Conservation (phyloP, 1,284 basidiomycete genomes). For the Kalmanozyma brasiliensis region DNA sequence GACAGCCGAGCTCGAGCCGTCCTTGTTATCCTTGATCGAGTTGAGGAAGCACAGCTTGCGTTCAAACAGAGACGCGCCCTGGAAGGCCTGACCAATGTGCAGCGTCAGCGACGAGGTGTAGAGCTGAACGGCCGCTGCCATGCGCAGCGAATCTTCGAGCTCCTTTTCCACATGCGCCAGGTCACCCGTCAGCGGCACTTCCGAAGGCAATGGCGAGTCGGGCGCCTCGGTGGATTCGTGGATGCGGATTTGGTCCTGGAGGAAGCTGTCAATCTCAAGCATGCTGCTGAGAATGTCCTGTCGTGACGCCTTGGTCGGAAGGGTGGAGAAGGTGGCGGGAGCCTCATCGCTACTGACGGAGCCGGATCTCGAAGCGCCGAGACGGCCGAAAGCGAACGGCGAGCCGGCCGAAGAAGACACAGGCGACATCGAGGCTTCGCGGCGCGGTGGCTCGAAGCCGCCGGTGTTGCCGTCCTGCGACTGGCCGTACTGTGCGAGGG, state of each 20-base stretch:
- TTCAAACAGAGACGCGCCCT: constrained; percentile 62
- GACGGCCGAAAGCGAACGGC: constrained; percentile 37
- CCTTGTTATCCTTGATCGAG: constrained; percentile 54
- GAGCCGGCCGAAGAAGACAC: constrained; percentile 25
- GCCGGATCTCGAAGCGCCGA: constrained; percentile 25
- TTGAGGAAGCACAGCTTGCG: constrained; percentile 65
- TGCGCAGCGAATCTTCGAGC: constrained; percentile 52
- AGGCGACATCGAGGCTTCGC: constrained; percentile 22
- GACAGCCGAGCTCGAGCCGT: constrained; percentile 30
- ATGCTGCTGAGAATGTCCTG: constrained; percentile 59
- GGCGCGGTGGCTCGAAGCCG: constrained; percentile 24
- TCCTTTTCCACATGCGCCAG: constrained; percentile 51
- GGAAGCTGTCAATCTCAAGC: constrained; percentile 54
- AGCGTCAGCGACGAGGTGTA: constrained; percentile 61
- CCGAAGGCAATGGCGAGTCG: constrained; percentile 32
- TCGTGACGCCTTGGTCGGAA: constrained; percentile 46
- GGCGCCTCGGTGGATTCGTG: constrained; percentile 33
- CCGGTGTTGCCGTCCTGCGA: neutral
- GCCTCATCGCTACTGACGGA: constrained; percentile 36
- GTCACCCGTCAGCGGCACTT: constrained; percentile 32
- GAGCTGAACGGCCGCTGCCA: constrained; percentile 57
- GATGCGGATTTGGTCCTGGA: constrained; percentile 58
- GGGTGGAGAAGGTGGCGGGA: constrained; percentile 38
- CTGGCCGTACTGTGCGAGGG: constrained; percentile 47
- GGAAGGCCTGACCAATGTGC: constrained; percentile 63